These are phyloP conservation scores for Fusarium poae DNA, from an alignment of 2,329 filamentous ascomycete genomes.

Conservation along the genomic window DNA sequence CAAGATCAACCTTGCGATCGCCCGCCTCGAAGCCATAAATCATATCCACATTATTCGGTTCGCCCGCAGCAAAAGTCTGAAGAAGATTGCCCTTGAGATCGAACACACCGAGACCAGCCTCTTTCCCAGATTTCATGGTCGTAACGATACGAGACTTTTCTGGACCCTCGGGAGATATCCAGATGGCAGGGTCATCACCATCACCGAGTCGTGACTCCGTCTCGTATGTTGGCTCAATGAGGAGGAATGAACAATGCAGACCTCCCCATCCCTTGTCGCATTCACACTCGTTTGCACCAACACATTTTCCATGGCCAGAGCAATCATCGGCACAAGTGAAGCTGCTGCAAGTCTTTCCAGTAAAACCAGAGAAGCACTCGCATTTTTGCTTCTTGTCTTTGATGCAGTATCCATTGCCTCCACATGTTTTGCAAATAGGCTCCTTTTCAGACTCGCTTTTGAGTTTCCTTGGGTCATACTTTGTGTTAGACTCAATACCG, in stretches of 20 bases:
- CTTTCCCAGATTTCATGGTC: slow-evolving; percentile 64
- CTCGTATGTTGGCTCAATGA: slow-evolving; percentile 57
- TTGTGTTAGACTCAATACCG: slow-evolving; percentile 53
- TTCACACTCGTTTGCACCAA: slow-evolving; percentile 57
- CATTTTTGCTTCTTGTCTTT: slow-evolving; percentile 49
- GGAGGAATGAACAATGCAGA: slow-evolving; percentile 60
- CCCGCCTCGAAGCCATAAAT: slow-evolving; percentile 63
- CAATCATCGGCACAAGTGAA: slow-evolving; percentile 58
- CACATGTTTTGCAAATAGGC: slow-evolving; percentile 54
- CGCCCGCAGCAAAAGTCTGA: slow-evolving; percentile 58
- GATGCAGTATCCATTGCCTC: slow-evolving; percentile 55
- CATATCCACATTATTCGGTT: slow-evolving; percentile 68
- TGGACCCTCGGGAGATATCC: slow-evolving; percentile 58
- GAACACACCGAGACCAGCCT: slow-evolving; percentile 64
- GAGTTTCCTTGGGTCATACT: slow-evolving; percentile 54
- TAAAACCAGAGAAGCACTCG: slow-evolving; percentile 60
- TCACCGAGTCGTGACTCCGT: slow-evolving; percentile 60
- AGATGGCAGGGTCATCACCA: slow-evolving; percentile 63
- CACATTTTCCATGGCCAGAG: slow-evolving; percentile 57
- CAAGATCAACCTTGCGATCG: slow-evolving; percentile 60
- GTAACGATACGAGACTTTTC: slow-evolving; percentile 64
- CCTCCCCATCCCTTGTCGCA: slow-evolving; percentile 61
- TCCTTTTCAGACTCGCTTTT: slow-evolving; percentile 41
- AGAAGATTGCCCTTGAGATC: slow-evolving; percentile 62
- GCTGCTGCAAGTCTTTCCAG: slow-evolving; percentile 52